Base-by-base conservation (phyloP, 441 rosid genomes). In the Erysimum pusillum region DNA sequence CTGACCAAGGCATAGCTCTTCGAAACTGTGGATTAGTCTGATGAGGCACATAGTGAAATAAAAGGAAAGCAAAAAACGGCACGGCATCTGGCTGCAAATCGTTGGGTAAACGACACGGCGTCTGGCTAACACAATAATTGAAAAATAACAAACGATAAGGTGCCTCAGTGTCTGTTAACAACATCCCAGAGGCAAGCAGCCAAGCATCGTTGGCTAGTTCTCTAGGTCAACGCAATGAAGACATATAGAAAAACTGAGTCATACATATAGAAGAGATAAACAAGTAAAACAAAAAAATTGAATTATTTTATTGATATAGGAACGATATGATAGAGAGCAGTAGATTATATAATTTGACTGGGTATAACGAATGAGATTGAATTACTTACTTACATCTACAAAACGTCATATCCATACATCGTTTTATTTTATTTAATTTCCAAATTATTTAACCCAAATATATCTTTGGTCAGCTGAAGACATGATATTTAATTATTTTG, bases 111-210 rank as follows among this genome's bases (percentile, higher is more conserved):
- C 71, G 63, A 10, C 71, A 74, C 71, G 65, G 39, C 57, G 39
- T 42, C 11, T 31, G 25, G 28, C 64, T 54, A 9, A 9, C 41
- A 73, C 41, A 73, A 54, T 41, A 54, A 64, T 51, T 54, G 51
- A 10, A 74, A 44, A 18, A 35, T 64, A 74, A 58, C 71, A 14
- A 42, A 67, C 45, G 25, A 36, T 59, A 49, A 25, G 61, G 59
- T 58, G n/a, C n/a, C n/a, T n/a, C n/a, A n/a, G n/a, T n/a, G 53
- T 46, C 52, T 28, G 31, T 28, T 4, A 28, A 28, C 31, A 13
- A 44, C 20, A 75, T 34, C 11, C 41, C n/a, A 10, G 7, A 32
- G 64, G 18, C 31, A 42, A 10, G 31, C 28, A 28, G 31, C 4
- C 31, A 3, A 28, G 59, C 9, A 53, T 57, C 51, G 39, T 45